Evolutionary conservation across 2,329 filamentous ascomycete species (phyloP), one percentile per base, ranked within the genome.

Genomic region (Beauveria medogensis): DNA sequence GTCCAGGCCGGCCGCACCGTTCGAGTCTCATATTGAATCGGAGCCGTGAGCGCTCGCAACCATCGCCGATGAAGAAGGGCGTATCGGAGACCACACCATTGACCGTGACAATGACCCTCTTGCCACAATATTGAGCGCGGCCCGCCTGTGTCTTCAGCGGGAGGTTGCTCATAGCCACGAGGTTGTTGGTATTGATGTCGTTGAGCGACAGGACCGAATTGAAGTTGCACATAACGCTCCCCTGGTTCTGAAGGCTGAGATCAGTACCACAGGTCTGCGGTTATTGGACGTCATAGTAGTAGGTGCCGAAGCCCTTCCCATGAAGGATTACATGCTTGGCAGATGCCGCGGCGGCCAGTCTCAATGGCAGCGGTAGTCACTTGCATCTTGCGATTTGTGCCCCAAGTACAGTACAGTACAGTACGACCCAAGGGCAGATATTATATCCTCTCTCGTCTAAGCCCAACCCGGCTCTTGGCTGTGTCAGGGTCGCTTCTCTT

Each of bases 81-180:
- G 57, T 41, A 30, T 50, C 30, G 10, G 52, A 63, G 28, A 34
- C 30, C 3, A 60, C 55, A 41, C 64, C 64, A 34, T 65, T 64
- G 50, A 55, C 63, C n/a, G 63, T 64, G 30, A 64, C 61, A 24
- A 63, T 55, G 37, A 65, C 64, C 14, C 59, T 24, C 50, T 64
- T 65, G 53, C 64, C 64, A 37, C 64, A 65, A 50, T 65, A 65
- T 40, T 62, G 40, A 40, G 63, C 63, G n/a, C 60, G 41, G 9
- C 62, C 40, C 14, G 41, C 61, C 8, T 55, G 34, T 10, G 59
- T 56, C 59, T 61, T 61, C 18, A 65, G 59, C 7, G 50, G 55
- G 8, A 62, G 59, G 56, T 65, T 63, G 61, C 60, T 64, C 63
- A 65, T 65, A 24, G 64, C 64, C 54, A 65, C 63, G 10, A 65